phyloP scores from a whole-genome alignment of 2,329 filamentous ascomycete species.

The Grosmannia serpens region DNA sequence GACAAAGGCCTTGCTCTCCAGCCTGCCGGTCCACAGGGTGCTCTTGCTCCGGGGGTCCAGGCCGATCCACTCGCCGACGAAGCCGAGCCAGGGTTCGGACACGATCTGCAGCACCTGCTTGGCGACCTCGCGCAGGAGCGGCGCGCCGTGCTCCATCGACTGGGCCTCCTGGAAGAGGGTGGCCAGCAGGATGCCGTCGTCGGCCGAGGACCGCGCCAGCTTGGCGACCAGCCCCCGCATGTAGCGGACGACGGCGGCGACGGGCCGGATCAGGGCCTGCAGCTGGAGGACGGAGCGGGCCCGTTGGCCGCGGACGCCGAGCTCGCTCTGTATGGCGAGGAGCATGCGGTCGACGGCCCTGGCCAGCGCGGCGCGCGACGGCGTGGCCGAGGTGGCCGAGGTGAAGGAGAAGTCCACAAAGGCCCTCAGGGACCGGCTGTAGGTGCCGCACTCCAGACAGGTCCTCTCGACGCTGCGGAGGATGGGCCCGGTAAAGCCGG shows the following conservation, averaged over 20 bases:
- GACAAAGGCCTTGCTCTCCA: constrained; percentile 44
- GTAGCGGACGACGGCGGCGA: constrained; percentile 36
- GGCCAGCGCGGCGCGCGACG: constrained; percentile 39
- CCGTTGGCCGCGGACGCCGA: constrained; percentile 30
- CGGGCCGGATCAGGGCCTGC: constrained; percentile 35
- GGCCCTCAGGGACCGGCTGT: constrained; percentile 23
- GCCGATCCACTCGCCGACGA: constrained; percentile 63
- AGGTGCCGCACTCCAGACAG: constrained; percentile 36
- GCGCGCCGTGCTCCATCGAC: constrained; percentile 50
- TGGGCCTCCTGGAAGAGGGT: constrained; percentile 51
- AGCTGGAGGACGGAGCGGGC: constrained; percentile 41
- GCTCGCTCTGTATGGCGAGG: constrained; percentile 34
- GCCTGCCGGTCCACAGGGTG: constrained; percentile 7
- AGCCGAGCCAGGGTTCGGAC: constrained; percentile 22
- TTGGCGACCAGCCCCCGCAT: constrained; percentile 39
- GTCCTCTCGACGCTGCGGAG: constrained; percentile 33
- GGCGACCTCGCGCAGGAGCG: constrained; percentile 50
- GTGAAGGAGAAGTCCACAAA: constrained; percentile 11
- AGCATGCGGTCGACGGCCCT: constrained; percentile 37
- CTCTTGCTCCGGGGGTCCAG: constrained; percentile 42
- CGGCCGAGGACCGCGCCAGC: constrained; percentile 26
- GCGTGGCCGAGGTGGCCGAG: constrained; percentile 16
- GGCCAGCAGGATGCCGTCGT: constrained; percentile 51
- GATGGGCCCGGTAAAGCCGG: constrained; percentile 42
- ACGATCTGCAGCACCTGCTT: constrained; percentile 46